Percentiles rank a stretch among this genome's conserved stretches.
Conservation (phyloP, 2,329 filamentous ascomycete genomes). For the Colletotrichum tropicale region DNA sequence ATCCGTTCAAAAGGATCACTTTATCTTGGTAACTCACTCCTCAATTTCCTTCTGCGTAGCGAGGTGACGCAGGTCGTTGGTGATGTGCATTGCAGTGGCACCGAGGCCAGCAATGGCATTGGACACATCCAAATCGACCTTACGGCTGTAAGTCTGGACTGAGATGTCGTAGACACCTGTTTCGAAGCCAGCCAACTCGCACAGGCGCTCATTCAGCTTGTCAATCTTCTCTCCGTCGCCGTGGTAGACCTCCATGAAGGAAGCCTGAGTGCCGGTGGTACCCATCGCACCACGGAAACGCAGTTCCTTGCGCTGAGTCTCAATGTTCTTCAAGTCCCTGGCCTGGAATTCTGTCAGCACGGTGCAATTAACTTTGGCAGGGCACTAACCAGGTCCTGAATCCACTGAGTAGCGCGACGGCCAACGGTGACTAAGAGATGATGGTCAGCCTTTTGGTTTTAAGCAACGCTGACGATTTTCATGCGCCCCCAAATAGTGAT, state of each 20-base stretch:
- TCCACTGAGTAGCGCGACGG: background rate
- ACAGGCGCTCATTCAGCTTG: conserved; percentile 59
- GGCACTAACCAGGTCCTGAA: background rate
- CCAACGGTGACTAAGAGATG: conserved; percentile 33
- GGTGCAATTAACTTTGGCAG: background rate
- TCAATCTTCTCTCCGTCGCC: conserved; percentile 55
- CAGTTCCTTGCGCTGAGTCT: conserved; percentile 69
- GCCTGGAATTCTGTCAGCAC: conserved; percentile 32
- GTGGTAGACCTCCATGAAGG: conserved; percentile 66
- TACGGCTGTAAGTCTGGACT: conserved; percentile 65
- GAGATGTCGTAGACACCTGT: conserved; percentile 62
- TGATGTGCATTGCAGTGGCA: conserved; percentile 74
- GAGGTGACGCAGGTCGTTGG: conserved; percentile 75
- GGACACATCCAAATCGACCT: conserved; percentile 81
- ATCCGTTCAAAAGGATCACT: background rate
- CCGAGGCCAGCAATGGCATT: conserved; percentile 83
- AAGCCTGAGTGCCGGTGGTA: conserved; percentile 80
- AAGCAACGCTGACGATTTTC: background rate
- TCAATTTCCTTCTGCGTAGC: conserved; percentile 83
- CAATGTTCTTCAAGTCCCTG: conserved; percentile 75
- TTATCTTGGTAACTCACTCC: conserved; percentile 45
- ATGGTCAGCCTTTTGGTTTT: background rate
- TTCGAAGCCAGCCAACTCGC: conserved; percentile 66
- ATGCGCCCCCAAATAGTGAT: background rate
- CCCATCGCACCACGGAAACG: conserved; percentile 73